Base-by-base conservation (phyloP, 129 eudicot genomes). In the Centrapalus pauciflorus region DNA sequence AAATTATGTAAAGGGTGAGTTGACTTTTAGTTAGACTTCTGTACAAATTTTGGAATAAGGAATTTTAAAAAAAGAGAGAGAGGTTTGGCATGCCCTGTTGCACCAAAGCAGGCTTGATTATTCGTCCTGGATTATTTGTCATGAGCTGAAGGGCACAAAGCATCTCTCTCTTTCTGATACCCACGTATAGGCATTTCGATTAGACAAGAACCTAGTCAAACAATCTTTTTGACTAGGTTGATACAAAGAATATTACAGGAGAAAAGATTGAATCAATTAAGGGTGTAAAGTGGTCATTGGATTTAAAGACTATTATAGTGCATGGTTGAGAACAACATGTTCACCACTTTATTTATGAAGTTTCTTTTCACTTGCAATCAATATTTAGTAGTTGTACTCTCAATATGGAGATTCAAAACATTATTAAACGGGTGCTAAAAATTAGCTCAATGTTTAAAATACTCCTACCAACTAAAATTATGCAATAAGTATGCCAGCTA, bases 11-110 rank as follows among this genome's bases (percentile, higher is more conserved):
- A 45, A 74, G 52, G 11, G 61, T 57, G 25, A 10, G 68, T 74
- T 74, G 79, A 74, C 79, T 66, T 74, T 56, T 57, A 74, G 74
- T 66, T 48, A 63, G 55, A 27, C n/a, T 71, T 46, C 61, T 71
- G 71, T 63, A 55, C 67, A 43, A 29, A 32, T 66, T 75, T 30
- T 33, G 61, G 69, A 75, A 66, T 66, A 66, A 56, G 67, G 73
- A 65, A 65, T 73, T 73, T 65, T 37, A 63, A 52, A 63, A 45
- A 21, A 67, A 19, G 20, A 51, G 58, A 55, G 71, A 4, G 56
- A 48, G 34, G 43, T 17, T 28, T 72, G 77, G 70, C 77, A 62
- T 63, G 76, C 50, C 21, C 49, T 67, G 57, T 45, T 61, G 49
- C 37, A 64, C 21, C 61, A 70, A 70, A 70, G 75, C 67, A 20